Conservation (phyloP, 1,284 basidiomycete species). For the Anthracocystis walkeri region DNA sequence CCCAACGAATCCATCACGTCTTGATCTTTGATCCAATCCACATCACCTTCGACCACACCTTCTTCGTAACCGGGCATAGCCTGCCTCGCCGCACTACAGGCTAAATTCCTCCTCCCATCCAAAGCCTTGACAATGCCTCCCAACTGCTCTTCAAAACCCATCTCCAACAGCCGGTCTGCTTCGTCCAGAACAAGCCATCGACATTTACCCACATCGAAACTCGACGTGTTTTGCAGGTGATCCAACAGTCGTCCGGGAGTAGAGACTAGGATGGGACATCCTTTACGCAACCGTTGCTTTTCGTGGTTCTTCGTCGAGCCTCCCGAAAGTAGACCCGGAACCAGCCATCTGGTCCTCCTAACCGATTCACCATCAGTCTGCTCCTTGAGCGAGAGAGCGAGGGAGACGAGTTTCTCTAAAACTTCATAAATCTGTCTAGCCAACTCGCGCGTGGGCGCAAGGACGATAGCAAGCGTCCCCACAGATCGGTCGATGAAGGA, state of each 20-base stretch:
- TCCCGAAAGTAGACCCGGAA: constrained; percentile 87
- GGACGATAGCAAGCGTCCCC: constrained; percentile 92
- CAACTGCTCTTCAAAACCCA: constrained; percentile 72
- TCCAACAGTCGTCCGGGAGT: constrained; percentile 80
- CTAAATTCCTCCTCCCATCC: constrained; percentile 61
- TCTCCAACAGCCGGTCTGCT: constrained; percentile 87
- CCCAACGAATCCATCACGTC: constrained; percentile 60
- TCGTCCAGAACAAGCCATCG: constrained; percentile 97
- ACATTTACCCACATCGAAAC: constrained; percentile 91
- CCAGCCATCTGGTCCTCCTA: constrained; percentile 80
- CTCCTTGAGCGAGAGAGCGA: constrained; percentile 76
- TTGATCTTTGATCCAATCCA: constrained; percentile 33
- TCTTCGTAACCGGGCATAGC: constrained; percentile 51
- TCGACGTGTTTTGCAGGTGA: constrained; percentile 83
- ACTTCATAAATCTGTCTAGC: constrained; percentile 91
- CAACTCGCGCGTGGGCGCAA: constrained; percentile 93
- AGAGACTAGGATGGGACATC: constrained; percentile 79
- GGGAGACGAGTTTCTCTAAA: constrained; percentile 74
- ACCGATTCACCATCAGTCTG: constrained; percentile 73
- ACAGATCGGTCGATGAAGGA: constrained; percentile 79
- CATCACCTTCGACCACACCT: constrained; percentile 13
- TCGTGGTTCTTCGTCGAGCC: constrained; percentile 80
- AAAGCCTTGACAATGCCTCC: constrained; percentile 79
- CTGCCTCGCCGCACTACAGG: constrained; percentile 75
- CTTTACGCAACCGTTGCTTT: constrained; percentile 79